Evolutionary conservation across 176 grass and related monocot species (phyloP).

Genomic region (Rhynchospora tenuis): DNA sequence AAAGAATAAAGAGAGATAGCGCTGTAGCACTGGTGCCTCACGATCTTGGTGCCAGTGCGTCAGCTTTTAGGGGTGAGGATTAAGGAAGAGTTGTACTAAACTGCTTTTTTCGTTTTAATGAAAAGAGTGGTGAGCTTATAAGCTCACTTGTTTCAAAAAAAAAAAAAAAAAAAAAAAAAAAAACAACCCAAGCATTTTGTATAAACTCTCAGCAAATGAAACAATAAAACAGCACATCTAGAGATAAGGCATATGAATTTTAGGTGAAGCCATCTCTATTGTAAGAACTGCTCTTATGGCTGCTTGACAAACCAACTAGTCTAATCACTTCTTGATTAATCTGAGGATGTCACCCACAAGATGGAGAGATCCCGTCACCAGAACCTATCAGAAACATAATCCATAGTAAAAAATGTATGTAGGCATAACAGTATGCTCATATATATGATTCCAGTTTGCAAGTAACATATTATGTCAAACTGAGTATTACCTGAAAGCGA

Average conservation of each 20-base stretch:
- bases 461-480: constrained; percentile 9
- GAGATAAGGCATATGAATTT: not conserved
- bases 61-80: too few species aligned
- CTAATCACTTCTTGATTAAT: constrained; percentile 23
- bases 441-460: not conserved
- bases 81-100: too few species aligned
- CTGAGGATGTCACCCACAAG: constrained; percentile 25
- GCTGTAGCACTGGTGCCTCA: too few species aligned
- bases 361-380: constrained; percentile 26
- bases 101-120: too few species aligned
- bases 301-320: not conserved
- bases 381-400: constrained; percentile 10
- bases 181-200: not conserved
- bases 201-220: not conserved
- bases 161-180: too few species aligned
- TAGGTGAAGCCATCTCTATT: not conserved
- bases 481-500: constrained; percentile 35
- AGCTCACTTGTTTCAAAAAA: too few species aligned
- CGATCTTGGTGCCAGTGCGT: too few species aligned
- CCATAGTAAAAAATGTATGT: not conserved
- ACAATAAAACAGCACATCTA: not conserved
- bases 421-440: not conserved
- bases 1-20: too few species aligned
- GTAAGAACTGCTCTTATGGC: not conserved
- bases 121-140: too few species aligned